Base-by-base conservation (phyloP, 495 filamentous ascomycete genomes). In the Geoglossum glabrum region DNA sequence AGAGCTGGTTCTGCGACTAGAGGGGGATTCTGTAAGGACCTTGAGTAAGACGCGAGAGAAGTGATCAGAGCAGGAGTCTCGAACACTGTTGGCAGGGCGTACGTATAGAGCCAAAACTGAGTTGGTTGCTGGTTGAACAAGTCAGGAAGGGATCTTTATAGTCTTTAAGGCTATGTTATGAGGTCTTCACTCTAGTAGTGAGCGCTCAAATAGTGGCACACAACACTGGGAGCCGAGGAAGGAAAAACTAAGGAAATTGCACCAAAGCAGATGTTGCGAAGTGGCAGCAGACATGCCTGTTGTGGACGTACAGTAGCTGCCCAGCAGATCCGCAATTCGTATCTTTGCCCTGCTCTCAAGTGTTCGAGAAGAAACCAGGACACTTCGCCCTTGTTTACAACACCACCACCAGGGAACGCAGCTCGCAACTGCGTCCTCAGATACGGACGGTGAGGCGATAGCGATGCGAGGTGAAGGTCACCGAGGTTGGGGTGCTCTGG, bases 281-380 rank as follows among this genome's bases (percentile, higher is more conserved):
- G 34, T 34, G 46, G 13, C 17, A 30, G 10, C 23, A 26, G 56
- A 26, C 36, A 33, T 27, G 57, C 3, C 2, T 25, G 21, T 23
- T 25, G 6, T 33, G 59, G 23, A 75, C 84, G 69, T 78, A 94
- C 90, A 31, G 82, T 93, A 46, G 92, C 92, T 61, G 85, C 73
- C 92, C 92, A 98, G 70, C 92, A 98, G 60, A 96, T 75, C 25
- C 92, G 79, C 33, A 95, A 79, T 72, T 98, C 92, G 73, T 97
- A 95, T 59, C 90, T 79, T 64, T 84, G 83, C 10, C 80, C 77
- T 21, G 79, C 75, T 21, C 68, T 74, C 54, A 98, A 75, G n/a
- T 77, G 70, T 56, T 88, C 77, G n/a, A 98, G 77, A 33, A 90
- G 73, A 62, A 85, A 79, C 92, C 92, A 96, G 40, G 87, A 82